A percentile compares a stretch with the other conserved stretches of the same genome.
Evolutionary conservation across 768 basidiomycete genomes (phyloP).

Genomic region (Strobilomyces dryophilus): DNA sequence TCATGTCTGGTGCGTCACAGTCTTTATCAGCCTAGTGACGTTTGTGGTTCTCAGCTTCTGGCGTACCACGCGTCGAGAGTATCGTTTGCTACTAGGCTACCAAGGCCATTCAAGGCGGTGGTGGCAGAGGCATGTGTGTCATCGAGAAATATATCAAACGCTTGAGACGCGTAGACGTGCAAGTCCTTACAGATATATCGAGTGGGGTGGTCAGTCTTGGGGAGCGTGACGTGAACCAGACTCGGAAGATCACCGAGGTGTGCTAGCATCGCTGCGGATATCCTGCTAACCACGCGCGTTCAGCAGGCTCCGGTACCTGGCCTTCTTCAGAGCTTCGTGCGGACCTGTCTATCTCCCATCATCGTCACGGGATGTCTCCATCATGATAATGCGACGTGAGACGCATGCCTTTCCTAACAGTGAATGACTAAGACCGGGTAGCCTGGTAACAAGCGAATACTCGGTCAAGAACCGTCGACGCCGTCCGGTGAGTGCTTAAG

Average conservation of each 20-base stretch:
- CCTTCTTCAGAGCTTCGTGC: slow-evolving; percentile 66
- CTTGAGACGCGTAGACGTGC: too few species aligned
- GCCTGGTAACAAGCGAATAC: slow-evolving; percentile 35
- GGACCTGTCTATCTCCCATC: slow-evolving; percentile 58
- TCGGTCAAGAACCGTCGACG: background rate
- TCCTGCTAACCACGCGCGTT: background rate
- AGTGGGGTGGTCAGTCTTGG: slow-evolving; percentile 33
- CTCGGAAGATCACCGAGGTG: too few species aligned
- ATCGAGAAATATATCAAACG: slow-evolving; percentile 32
- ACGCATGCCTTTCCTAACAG: slow-evolving; percentile 89
- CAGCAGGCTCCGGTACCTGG: slow-evolving; percentile 86
- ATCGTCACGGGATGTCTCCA: too few species aligned
- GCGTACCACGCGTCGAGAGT: slow-evolving; percentile 72
- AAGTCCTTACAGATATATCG: too few species aligned
- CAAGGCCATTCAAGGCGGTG: slow-evolving; percentile 95
- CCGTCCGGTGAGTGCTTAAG: background rate
- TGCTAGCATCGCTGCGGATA: too few species aligned
- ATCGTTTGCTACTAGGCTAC: slow-evolving; percentile 48
- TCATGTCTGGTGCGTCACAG: slow-evolving; percentile 10
- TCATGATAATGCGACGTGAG: slow-evolving; percentile 43
- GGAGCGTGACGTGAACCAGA: too few species aligned
- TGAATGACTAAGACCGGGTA: slow-evolving; percentile 78
- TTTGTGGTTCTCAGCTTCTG: slow-evolving; percentile 48
- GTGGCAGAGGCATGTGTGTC: slow-evolving; percentile 93
- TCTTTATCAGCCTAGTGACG: background rate